phyloP scores from a whole-genome alignment of 2,329 filamentous ascomycete species.

The Cucurbitaria berberidis region DNA sequence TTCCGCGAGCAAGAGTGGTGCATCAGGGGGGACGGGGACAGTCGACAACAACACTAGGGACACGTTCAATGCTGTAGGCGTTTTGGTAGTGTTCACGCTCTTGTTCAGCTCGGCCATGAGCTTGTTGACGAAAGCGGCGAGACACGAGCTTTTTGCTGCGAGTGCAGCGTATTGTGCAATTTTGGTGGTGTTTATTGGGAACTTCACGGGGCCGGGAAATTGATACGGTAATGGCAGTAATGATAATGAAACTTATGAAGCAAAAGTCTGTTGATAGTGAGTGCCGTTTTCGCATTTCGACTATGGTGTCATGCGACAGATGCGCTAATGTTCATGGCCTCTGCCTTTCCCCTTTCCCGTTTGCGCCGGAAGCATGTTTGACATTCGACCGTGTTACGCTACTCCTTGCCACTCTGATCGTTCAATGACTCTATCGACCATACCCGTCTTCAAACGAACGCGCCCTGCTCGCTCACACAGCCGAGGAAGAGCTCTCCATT shows the following conservation, averaged over 20 bases:
- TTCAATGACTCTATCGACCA: background rate
- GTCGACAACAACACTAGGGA: slow-evolving; percentile 25
- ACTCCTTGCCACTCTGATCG: background rate
- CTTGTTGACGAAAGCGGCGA: slow-evolving; percentile 43
- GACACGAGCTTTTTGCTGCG: slow-evolving; percentile 49
- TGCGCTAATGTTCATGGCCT: too few relatives aligned
- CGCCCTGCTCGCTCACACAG: background rate
- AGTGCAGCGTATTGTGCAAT: slow-evolving; percentile 50
- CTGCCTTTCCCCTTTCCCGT: too few relatives aligned
- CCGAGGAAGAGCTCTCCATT: background rate
- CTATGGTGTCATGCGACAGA: too few relatives aligned
- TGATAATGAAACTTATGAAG: background rate
- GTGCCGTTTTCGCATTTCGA: too few relatives aligned
- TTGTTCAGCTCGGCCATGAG: slow-evolving; percentile 48
- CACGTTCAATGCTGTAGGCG: slow-evolving; percentile 50
- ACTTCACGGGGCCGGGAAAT: slow-evolving; percentile 45
- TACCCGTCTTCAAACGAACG: background rate
- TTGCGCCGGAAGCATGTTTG: too few relatives aligned
- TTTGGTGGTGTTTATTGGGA: slow-evolving; percentile 50
- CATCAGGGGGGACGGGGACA: background rate
- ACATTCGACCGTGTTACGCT: background rate
- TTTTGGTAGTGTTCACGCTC: slow-evolving; percentile 52
- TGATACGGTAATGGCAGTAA: slow-evolving; percentile 5
- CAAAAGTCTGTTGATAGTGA: too few relatives aligned
- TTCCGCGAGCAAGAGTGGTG: background rate